Evolutionary conservation across 305 asterid genomes (phyloP).

Genomic region (Nicotiana rustica): DNA sequence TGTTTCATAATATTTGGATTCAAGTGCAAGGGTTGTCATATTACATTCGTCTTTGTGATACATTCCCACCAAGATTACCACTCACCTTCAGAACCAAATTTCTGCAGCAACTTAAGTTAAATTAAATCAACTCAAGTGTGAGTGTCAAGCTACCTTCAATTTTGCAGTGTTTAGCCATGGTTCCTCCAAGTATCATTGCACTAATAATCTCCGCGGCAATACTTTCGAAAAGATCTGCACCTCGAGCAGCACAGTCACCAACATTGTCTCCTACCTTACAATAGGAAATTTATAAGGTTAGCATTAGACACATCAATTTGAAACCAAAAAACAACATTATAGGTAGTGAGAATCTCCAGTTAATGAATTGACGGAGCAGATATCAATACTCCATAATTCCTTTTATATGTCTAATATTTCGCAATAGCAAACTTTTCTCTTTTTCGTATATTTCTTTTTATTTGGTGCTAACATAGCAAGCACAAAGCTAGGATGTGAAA

Average conservation of each 20-base stretch:
- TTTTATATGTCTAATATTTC: background rate
- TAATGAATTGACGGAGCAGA: slow-evolving; percentile 9
- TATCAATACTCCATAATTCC: slow-evolving; percentile 12
- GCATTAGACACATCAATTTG: slow-evolving; percentile 6
- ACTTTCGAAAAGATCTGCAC: slow-evolving; percentile 99
- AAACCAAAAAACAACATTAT: background rate
- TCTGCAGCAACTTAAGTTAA: slow-evolving; percentile 32
- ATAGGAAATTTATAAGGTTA: slow-evolving; percentile 35
- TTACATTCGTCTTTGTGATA: background rate
- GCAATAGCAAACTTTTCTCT: background rate
- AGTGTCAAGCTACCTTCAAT: slow-evolving; percentile 69
- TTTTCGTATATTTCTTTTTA: background rate
- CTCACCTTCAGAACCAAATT: background rate
- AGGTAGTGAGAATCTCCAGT: slow-evolving; percentile 18
- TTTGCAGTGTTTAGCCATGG: slow-evolving; percentile 97
- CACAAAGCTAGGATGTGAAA: slow-evolving; percentile 20
- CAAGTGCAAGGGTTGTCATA: slow-evolving; percentile 14
- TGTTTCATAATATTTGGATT: background rate
- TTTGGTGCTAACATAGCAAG: background rate
- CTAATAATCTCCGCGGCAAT: slow-evolving; percentile 99
- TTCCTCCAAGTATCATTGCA: slow-evolving; percentile 99
- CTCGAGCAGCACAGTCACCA: slow-evolving; percentile 99
- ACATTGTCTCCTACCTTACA: slow-evolving; percentile 98
- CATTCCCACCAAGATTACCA: background rate
- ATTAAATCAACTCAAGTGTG: slow-evolving; percentile 15